Evolutionary conservation across 2,329 filamentous ascomycete species (phyloP), one percentile per base, ranked within the genome.

Genomic region (Myrmaecium sp.): DNA sequence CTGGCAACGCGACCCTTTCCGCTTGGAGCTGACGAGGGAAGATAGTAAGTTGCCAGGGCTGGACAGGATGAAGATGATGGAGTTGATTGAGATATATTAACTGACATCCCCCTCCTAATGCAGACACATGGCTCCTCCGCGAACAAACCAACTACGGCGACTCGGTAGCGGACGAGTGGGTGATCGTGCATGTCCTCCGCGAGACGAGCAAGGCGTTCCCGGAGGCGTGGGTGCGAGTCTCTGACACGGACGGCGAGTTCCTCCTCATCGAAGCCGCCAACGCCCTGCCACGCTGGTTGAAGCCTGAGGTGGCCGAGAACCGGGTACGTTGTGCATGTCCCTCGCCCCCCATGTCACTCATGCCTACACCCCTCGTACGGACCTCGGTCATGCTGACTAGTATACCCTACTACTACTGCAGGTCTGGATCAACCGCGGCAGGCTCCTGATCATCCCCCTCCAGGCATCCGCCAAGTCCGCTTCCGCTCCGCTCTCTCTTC

Each of bases 91-190:
- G 3, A 14, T 23, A 3, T 28, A 23, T 4, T 23, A 3, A 23
- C 10, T 8, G 12, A 18, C 17, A 14, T 11, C 12, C 15, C 13
- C 18, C 11, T 9, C 17, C 7, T 7, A 10, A 14, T 11, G 7
- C 22, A 62, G 59, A 57, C 3, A 44, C 51, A 25, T 61, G 57
- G 38, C 72, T 74, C 35, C 64, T 98, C 5, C 66, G 70, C 35
- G 86, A 86, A 12, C 60, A 63, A 27, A 89, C 82, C 1, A 79
- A 86, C 46, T 95, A 83, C 42, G 84, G 86, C 6, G 91, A 98
- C 51, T 89, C 83, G 0, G 74, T 95, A 4, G 86, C 93, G 43
- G 89, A 98, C 41, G 91, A 98, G 57, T 98, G 89, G 91, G 66
- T 95, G 5, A 74, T 95, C 32, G 84, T 95, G 12, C 93, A 84